Conservation (phyloP, 768 basidiomycete genomes). For the Leccinum rimulosum region DNA sequence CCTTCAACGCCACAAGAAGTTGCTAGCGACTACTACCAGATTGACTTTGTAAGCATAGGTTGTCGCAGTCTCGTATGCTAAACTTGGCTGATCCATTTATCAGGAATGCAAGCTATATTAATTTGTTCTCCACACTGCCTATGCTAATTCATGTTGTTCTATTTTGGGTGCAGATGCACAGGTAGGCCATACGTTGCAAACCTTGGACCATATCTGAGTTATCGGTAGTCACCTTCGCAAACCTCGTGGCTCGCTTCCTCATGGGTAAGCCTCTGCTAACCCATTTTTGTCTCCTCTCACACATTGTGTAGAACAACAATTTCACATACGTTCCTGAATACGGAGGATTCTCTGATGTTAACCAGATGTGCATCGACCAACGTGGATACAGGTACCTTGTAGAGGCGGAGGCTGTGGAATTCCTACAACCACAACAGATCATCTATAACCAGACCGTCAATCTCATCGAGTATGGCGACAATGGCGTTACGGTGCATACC, state of each 20-base stretch:
- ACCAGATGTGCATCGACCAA: slow-evolving; percentile 55
- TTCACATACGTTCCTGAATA: slow-evolving; percentile 49
- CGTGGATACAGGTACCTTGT: slow-evolving; percentile 60
- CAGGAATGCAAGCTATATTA: slow-evolving; percentile 29
- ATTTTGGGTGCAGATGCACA: slow-evolving; percentile 21
- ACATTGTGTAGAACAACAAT: slow-evolving; percentile 51
- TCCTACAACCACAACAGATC: slow-evolving; percentile 47
- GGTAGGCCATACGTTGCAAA: slow-evolving; percentile 12
- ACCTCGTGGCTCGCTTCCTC: slow-evolving; percentile 63
- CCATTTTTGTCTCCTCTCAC: background rate
- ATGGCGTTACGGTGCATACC: slow-evolving; percentile 48
- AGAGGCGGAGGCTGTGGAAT: slow-evolving; percentile 54
- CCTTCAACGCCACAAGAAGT: slow-evolving; percentile 44
- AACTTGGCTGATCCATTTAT: slow-evolving; percentile 3
- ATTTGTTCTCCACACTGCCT: background rate
- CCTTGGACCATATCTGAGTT: slow-evolving; percentile 20
- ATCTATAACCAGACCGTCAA: slow-evolving; percentile 51
- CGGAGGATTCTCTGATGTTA: slow-evolving; percentile 58
- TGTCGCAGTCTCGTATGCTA: background rate
- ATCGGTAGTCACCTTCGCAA: slow-evolving; percentile 56
- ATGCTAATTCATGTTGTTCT: slow-evolving; percentile 3
- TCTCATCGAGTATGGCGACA: slow-evolving; percentile 42
- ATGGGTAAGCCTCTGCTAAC: slow-evolving; percentile 42
- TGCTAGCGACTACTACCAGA: slow-evolving; percentile 58
- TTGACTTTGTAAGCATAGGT: slow-evolving; percentile 33